Evolutionary conservation across 208 protist genomes (phyloP), one percentile per base, ranked within the genome.

Genomic region (Leishmania amazonensis): DNA sequence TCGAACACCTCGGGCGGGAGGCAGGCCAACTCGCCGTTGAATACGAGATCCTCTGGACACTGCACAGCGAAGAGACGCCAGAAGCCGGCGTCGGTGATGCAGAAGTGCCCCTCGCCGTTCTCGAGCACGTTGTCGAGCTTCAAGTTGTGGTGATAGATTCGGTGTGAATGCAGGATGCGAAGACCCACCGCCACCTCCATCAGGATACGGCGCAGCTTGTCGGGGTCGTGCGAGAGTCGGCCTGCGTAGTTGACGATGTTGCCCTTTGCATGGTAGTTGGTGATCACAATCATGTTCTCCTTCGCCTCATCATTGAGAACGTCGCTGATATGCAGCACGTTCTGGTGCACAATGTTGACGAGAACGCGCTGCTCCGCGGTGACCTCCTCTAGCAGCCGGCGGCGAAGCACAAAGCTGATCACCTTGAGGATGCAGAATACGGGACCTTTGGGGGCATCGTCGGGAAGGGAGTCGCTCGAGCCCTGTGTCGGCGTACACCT

Each of bases 121-220:
- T 93, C 84, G 45, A 97, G 84, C 17, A 97, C 87, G 75, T 97
- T 97, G 54, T 94, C 90, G 9, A 94, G 83, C 81, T 96, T 96
- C 53, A 97, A 70, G 58, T 97, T 96, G 76, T 95, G 88, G 84
- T 97, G 94, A 62, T 93, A 94, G 31, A 97, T 87, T 21, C 90
- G 81, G 84, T 93, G 86, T 9, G 90, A 93, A 83, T 97, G 92
- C 60, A 97, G 76, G 60, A 93, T 79, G 75, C 88, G 90, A 21
- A 97, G 85, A 51, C 88, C 94, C 21, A 90, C 75, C 5, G 80
- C 90, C 19, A 97, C 83, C 76, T 95, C 92, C 24, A 60, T 80
- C 15, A 96, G 70, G 45, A 96, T 90, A 42, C 76, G 79, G 47
- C 85, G 78, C 72, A 96, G 81, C 75, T 87, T 85, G 11, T 94